Evolutionary conservation across 768 basidiomycete species (phyloP).

Genomic region (Mrakia hoshinonis): DNA sequence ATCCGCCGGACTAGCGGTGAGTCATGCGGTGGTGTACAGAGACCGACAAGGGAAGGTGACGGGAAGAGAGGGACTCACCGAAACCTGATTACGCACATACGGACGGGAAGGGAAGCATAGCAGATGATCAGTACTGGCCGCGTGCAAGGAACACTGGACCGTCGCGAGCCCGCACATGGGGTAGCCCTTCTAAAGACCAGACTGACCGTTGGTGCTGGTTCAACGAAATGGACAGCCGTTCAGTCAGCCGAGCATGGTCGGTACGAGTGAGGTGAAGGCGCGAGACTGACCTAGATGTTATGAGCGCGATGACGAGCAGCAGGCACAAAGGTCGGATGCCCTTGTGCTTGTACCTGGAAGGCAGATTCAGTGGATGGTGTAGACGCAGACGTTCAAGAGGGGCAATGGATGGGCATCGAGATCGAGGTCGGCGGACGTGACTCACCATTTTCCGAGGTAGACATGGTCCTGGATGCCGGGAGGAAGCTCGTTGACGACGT

Average conservation of each 20-base stretch:
- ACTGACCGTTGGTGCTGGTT: conserved; percentile 34
- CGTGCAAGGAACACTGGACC: too few relatives aligned
- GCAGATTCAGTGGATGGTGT: background rate
- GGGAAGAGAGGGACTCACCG: background rate
- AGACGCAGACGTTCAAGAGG: too few relatives aligned
- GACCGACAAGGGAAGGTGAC: background rate
- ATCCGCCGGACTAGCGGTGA: too few relatives aligned
- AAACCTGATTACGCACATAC: background rate
- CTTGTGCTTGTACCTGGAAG: background rate
- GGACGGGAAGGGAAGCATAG: background rate
- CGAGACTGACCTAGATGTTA: conserved; percentile 37
- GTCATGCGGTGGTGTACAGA: too few relatives aligned
- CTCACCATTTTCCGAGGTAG: conserved; percentile 19
- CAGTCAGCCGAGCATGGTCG: too few relatives aligned
- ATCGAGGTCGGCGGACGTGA: background rate
- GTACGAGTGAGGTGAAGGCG: too few relatives aligned
- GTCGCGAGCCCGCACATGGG: too few relatives aligned
- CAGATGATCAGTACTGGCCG: too few relatives aligned
- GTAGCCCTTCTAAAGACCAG: too few relatives aligned
- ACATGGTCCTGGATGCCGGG: conserved; percentile 2
- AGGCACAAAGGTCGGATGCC: conserved; percentile 31
- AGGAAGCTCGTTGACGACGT: too few relatives aligned
- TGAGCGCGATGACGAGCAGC: conserved; percentile 36
- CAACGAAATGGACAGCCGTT: too few relatives aligned
- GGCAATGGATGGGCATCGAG: background rate